A percentile compares a stretch with the other conserved stretches of the same genome.
Conservation (phyloP, 2,329 filamentous ascomycete genomes). For the Ambrosiella beaveri region DNA sequence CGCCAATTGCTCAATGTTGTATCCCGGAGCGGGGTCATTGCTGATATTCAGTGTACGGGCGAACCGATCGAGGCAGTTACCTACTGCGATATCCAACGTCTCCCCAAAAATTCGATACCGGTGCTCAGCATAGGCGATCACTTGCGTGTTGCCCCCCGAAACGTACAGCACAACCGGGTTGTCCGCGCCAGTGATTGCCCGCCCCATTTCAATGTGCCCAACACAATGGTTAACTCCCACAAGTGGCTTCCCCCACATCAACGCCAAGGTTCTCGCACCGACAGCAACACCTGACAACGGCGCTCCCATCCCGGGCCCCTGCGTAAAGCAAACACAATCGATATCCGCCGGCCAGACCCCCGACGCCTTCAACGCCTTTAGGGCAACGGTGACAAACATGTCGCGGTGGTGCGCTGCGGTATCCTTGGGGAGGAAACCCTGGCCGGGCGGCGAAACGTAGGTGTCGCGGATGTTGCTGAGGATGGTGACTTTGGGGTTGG, state of each 20-base stretch:
- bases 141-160: slow-evolving; percentile 89
- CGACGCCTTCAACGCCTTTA: slow-evolving; percentile 58
- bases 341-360: slow-evolving; percentile 45
- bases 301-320: slow-evolving; percentile 90
- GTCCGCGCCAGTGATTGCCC: slow-evolving; percentile 71
- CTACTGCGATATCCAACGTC: slow-evolving; percentile 90
- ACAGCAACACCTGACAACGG: slow-evolving; percentile 76
- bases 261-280: slow-evolving; percentile 60
- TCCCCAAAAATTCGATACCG: slow-evolving; percentile 97
- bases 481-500: slow-evolving; percentile 39
- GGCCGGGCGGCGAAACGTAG: slow-evolving; percentile 77
- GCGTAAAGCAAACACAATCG: slow-evolving; percentile 88
- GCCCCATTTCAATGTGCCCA: slow-evolving; percentile 97
- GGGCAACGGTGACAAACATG: slow-evolving; percentile 70
- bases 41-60: slow-evolving; percentile 78
- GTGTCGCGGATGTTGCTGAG: slow-evolving; percentile 92
- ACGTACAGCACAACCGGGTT: slow-evolving; percentile 96
- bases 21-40: slow-evolving; percentile 91
- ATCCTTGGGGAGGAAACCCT: slow-evolving; percentile 92
- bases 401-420: slow-evolving; percentile 80
- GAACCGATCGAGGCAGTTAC: slow-evolving; percentile 93
- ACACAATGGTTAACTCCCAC: slow-evolving; percentile 97
- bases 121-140: slow-evolving; percentile 88
- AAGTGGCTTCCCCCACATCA: slow-evolving; percentile 77
- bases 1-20: slow-evolving; percentile 94